phyloP scores from a whole-genome alignment of 2,329 filamentous ascomycete species.

The Orbilia ellipsospora region DNA sequence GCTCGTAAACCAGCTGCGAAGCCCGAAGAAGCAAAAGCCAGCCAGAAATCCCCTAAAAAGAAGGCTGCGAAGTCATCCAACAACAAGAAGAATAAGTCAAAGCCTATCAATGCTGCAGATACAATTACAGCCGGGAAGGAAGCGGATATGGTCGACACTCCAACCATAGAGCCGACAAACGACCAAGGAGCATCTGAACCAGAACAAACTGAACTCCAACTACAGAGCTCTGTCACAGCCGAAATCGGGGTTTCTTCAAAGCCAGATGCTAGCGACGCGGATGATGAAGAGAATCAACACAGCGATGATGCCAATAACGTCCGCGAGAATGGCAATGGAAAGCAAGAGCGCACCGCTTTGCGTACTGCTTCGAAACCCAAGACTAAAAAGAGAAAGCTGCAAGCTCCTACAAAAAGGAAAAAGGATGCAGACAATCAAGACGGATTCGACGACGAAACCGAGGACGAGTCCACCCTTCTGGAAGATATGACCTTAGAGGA shows the following conservation, averaged over 20 bases:
- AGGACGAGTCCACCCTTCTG: slow-evolving; percentile 8
- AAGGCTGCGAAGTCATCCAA: neutral
- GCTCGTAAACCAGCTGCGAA: too few relatives aligned
- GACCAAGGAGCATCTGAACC: too few relatives aligned
- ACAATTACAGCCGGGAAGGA: too few relatives aligned
- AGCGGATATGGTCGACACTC: too few relatives aligned
- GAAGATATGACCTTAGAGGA: slow-evolving; percentile 6
- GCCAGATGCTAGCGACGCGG: neutral
- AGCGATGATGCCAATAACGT: neutral
- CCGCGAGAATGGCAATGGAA: neutral
- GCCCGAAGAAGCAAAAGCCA: neutral
- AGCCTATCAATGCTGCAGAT: too few relatives aligned
- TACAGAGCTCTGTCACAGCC: too few relatives aligned
- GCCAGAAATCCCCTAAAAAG: neutral
- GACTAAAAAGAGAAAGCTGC: too few relatives aligned
- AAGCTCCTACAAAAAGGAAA: too few relatives aligned
- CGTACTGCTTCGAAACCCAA: neutral
- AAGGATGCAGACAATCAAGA: neutral
- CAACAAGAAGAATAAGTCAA: slow-evolving; percentile 1
- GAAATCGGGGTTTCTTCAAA: too few relatives aligned
- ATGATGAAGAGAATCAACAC: neutral
- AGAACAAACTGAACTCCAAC: too few relatives aligned
- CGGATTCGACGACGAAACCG: slow-evolving; percentile 9
- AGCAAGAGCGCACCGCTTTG: neutral
- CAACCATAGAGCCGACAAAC: too few relatives aligned